phyloP scores from a whole-genome alignment of 2,329 filamentous ascomycete genomes.

The Fusarium sp. region DNA sequence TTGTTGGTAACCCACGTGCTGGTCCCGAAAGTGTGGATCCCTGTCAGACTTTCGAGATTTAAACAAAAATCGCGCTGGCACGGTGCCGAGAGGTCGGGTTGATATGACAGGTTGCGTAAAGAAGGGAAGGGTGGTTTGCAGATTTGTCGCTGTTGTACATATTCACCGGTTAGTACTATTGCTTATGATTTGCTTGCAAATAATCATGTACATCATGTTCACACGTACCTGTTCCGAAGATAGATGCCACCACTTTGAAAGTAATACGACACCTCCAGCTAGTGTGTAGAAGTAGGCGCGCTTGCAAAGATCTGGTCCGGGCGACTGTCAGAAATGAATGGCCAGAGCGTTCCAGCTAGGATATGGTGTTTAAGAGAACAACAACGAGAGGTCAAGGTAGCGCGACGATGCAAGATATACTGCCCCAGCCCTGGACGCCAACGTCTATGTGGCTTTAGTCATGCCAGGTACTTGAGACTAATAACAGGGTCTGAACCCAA shows the following conservation, averaged over 20 bases:
- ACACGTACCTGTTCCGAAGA: constrained; percentile 32
- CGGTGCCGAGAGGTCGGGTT: constrained; percentile 21
- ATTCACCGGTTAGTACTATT: constrained; percentile 35
- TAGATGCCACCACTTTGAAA: constrained; percentile 31
- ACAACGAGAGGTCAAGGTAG: constrained; percentile 41
- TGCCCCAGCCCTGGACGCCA: constrained; percentile 28
- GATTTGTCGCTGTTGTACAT: constrained; percentile 31
- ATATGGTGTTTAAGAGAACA: constrained; percentile 42
- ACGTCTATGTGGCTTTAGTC: constrained; percentile 39
- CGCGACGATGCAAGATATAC: constrained; percentile 47
- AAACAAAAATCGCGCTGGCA: constrained; percentile 27
- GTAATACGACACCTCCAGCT: constrained; percentile 32
- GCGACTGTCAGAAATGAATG: constrained; percentile 37
- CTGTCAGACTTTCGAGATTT: constrained; percentile 39
- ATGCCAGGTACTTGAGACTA: constrained; percentile 27
- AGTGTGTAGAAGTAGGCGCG: constrained; percentile 28
- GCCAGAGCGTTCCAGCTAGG: constrained; percentile 45
- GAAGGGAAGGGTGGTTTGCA: constrained; percentile 29
- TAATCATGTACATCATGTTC: constrained; percentile 25
- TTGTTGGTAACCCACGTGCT: constrained; percentile 45
- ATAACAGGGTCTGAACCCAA: constrained; percentile 34
- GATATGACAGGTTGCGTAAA: constrained; percentile 29
- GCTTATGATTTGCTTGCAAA: constrained; percentile 34
- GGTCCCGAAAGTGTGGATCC: constrained; percentile 43
- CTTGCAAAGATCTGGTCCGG: constrained; percentile 29